Base-by-base conservation (phyloP, 192 early-diverging fungal species). In the Entomortierella parvispora region DNA sequence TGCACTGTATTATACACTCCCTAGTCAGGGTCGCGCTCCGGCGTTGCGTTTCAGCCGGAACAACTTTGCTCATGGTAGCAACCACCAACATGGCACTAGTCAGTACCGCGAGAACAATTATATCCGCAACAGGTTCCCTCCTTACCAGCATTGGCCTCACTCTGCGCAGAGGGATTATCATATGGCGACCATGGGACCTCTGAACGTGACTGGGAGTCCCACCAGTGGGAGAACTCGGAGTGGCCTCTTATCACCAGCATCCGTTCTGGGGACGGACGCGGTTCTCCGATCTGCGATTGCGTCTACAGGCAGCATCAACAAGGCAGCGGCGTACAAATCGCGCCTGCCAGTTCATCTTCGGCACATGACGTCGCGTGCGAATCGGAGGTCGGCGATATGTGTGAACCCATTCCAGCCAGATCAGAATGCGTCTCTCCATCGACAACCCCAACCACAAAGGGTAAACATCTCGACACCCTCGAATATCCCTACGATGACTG, bases 141-240 rank as follows among this genome's bases (percentile, higher is more conserved):
- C 71, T 11, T 67, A 62, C 37, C 57, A 76, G 28, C 59, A 67
- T 29, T 76, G 71, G 71, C 58, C 64, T 15, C 42, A 51, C 1
- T 76, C 71, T 28, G 71, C 71, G 7, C 71, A 76, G 10, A 64
- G 71, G 5, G 65, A 76, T 25, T 76, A 67, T 37, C 71, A 76
- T 32, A 8, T 76, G 45, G 40, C 64, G 10, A 76, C 64, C n/a
- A 76, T 76, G 12, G 71, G 71, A 1, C 43, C 59, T n/a, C 29
- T 60, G 12, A 56, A 51, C 26, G 32, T 23, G 17, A 10, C 33
- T 23, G 46, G n/a, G 47, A 6, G 14, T 17, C 0, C 40, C 59
- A 11, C 15, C 17, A 48, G 4, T 48, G 25, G 4, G 8, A 8
- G 7, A 40, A 12, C 37, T 40, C 37, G 37, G 12, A 40, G 37